Evolutionary conservation across 306 rosid species (phyloP), one percentile per base, ranked within the genome.

Genomic region (Corylus americana): DNA sequence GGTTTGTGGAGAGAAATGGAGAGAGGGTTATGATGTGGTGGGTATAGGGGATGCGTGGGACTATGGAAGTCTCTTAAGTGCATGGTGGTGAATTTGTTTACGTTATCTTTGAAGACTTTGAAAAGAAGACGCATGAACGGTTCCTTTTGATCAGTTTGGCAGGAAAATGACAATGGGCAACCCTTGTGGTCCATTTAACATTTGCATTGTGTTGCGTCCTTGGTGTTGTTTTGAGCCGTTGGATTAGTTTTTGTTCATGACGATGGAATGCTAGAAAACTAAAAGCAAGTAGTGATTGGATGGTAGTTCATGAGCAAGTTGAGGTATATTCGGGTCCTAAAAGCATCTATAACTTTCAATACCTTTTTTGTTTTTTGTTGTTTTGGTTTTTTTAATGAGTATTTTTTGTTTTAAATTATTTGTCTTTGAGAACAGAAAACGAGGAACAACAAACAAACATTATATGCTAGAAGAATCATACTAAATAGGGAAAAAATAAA

Each of bases 11-110:
- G 77, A 63, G 70, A 20, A 49, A 5, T 27, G 17, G 58, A 55
- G 58, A 55, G 31, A 31, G 73, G 16, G 44, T 1, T 2, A 8
- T 7, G 20, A 82, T 59, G 87, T 85, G 91, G 92, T 87, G 75
- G 42, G 31, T 16, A 80, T 77, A n/a, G 20, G 74, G 70, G 76
- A 31, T 77, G 80, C 92, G 91, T 89, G 93, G 93, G 66, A 73
- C 13, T 31, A 53, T 70, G 37, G 27, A 61, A 35, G 55, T 87
- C 93, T 76, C 85, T 42, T 42, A 42, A 5, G 45, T 42, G 45
- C 8, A 5, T 42, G 45, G 45, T 42, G 45, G 8, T 42, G 45
- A 6, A 42, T 42, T 47, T 12, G 29, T 63, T 7, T 31, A 48
- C 59, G 70, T 44, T 63, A 20, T 49, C 62, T 67, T 67, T 51